Conservation (phyloP, 2,329 filamentous ascomycete species). For the Bipolaris cookei region DNA sequence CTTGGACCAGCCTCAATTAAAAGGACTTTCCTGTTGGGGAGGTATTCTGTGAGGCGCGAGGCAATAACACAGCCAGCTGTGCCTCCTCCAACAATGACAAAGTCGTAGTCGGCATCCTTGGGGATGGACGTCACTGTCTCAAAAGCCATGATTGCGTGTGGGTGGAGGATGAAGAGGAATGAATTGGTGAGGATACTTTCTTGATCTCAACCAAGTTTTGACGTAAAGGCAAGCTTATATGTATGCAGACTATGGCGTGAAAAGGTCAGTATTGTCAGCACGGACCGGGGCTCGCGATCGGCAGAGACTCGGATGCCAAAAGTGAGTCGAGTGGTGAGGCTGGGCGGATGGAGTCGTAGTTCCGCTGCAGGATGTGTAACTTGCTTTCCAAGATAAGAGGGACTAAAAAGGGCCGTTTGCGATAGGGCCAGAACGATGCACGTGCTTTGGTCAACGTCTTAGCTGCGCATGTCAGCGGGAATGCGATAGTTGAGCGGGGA, state of each 20-base stretch:
- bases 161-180: conserved; percentile 3
- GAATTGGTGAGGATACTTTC: conserved; percentile 2
- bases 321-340: conserved; percentile 12
- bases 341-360: conserved; percentile 14
- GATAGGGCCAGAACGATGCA: conserved; percentile 31
- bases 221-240: conserved; percentile 15
- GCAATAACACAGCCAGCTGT: conserved; percentile 87
- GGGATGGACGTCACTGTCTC: conserved; percentile 67
- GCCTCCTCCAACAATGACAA: conserved; percentile 83
- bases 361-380: conserved; percentile 36
- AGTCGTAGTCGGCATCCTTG: conserved; percentile 72
- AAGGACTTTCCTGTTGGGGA: conserved; percentile 80
- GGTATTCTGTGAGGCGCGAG: conserved; percentile 78
- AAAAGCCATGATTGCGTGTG: conserved; percentile 35
- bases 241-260: conserved; percentile 4
- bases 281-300: conserved; percentile 8
- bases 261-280: conserved; percentile 1
- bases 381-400: conserved; percentile 39
- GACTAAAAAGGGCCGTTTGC: conserved; percentile 31
- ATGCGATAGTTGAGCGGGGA: neutral
- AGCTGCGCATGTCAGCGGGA: neutral
- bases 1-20: conserved; percentile 88
- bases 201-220: neutral
- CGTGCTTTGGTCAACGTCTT: conserved; percentile 21
- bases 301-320: conserved; percentile 15